These are phyloP conservation scores for Friedmanniomyces simplex DNA, from an alignment of 495 filamentous ascomycete species.

Conservation along the genomic window DNA sequence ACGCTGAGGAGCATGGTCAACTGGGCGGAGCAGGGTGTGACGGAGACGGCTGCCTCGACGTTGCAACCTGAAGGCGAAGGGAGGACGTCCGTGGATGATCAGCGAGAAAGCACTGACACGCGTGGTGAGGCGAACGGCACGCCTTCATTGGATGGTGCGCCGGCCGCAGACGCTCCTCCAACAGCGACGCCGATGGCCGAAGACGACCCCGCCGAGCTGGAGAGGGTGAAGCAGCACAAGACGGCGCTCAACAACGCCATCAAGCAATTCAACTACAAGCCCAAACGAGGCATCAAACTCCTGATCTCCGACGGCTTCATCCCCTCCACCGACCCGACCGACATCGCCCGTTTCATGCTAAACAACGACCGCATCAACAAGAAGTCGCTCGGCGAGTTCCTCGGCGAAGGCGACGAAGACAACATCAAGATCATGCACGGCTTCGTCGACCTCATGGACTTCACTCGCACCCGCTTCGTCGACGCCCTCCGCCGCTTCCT, in stretches of 20 bases:
- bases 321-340: slow-evolving; percentile 56
- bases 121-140: slow-evolving; percentile 22
- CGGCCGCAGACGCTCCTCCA: slow-evolving; percentile 40
- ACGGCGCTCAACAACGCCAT: slow-evolving; percentile 82
- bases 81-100: slow-evolving; percentile 58
- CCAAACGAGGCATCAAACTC: slow-evolving; percentile 82
- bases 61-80: slow-evolving; percentile 40
- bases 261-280: slow-evolving; percentile 94
- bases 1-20: slow-evolving; percentile 81
- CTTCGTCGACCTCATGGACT: slow-evolving; percentile 93
- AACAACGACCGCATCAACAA: slow-evolving; percentile 73
- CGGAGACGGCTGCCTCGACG: slow-evolving; percentile 27
- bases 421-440: slow-evolving; percentile 98
- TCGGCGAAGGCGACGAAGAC: slow-evolving; percentile 83
- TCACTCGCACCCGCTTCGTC: slow-evolving; percentile 84
- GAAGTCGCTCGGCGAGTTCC: slow-evolving; percentile 82
- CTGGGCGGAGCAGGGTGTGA: slow-evolving; percentile 76
- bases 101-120: slow-evolving; percentile 74
- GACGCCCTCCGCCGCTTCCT: slow-evolving; percentile 84
- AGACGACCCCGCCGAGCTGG: slow-evolving; percentile 84
- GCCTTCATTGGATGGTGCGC: slow-evolving; percentile 1
- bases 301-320: slow-evolving; percentile 82
- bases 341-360: slow-evolving; percentile 77
- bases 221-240: slow-evolving; percentile 87
- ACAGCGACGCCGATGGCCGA: slow-evolving; percentile 62